Percentiles rank a stretch among this genome's conserved stretches.
These are phyloP conservation scores for Neopestalotiopsis sp. DNA, from an alignment of 2,329 filamentous ascomycete species.

Conservation along the genomic window DNA sequence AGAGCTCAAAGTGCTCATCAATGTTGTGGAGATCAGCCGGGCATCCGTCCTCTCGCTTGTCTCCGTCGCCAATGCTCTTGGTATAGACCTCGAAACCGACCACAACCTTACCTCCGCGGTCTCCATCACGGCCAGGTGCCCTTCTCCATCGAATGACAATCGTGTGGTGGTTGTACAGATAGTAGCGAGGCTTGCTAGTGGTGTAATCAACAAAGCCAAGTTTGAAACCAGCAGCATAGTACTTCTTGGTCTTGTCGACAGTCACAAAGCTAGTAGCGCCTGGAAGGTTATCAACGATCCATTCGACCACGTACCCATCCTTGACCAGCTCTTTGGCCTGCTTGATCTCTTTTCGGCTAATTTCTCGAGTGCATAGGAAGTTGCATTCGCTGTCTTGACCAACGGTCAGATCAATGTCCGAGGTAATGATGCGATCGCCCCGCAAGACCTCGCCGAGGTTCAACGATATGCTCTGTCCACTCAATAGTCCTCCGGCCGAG, in stretches of 20 bases:
- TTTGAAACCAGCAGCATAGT: slow-evolving; percentile 91
- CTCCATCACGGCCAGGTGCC: slow-evolving; percentile 71
- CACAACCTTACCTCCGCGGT: slow-evolving; percentile 77
- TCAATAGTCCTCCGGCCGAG: slow-evolving; percentile 71
- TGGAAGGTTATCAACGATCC: slow-evolving; percentile 92
- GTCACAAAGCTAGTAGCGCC: slow-evolving; percentile 89
- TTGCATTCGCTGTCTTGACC: slow-evolving; percentile 75
- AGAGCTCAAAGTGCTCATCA: slow-evolving; percentile 71
- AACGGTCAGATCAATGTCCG: slow-evolving; percentile 83
- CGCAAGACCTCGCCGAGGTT: slow-evolving; percentile 88
- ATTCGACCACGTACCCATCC: slow-evolving; percentile 85
- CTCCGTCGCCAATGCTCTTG: slow-evolving; percentile 74
- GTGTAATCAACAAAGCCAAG: slow-evolving; percentile 77
- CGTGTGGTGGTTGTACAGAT: slow-evolving; percentile 87
- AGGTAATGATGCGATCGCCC: slow-evolving; percentile 83
- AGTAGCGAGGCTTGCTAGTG: slow-evolving; percentile 66
- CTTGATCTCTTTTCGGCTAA: slow-evolving; percentile 68
- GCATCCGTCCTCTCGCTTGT: slow-evolving; percentile 70
- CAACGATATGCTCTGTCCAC: slow-evolving; percentile 78
- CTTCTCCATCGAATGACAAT: slow-evolving; percentile 80
- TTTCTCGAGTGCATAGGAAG: slow-evolving; percentile 72
- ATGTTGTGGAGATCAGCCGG: slow-evolving; percentile 69
- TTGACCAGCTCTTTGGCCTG: slow-evolving; percentile 75
- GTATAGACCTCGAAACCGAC: slow-evolving; percentile 91
- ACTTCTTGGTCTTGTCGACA: slow-evolving; percentile 82